Base-by-base conservation (phyloP, 2,329 filamentous ascomycete species). In the Sporothrix mexicana region DNA sequence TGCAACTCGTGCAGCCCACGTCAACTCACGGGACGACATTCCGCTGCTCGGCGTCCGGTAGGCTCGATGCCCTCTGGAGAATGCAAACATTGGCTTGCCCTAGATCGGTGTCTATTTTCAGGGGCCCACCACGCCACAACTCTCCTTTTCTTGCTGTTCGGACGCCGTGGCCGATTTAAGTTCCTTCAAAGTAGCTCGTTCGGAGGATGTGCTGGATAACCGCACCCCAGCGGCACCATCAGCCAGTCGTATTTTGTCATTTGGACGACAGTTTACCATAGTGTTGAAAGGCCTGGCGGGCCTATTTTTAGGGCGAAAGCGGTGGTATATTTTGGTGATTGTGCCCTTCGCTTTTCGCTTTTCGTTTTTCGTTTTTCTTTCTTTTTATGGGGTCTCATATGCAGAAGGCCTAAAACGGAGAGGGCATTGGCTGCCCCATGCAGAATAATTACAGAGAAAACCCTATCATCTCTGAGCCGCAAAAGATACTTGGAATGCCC, bases 341-440 rank as follows among this genome's bases (percentile, higher is more conserved):
- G 30, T 51, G 47, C 47, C n/a, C n/a, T n/a, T 17, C 30, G 30
- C 30, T 36, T 36, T 36, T 36, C n/a, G 1, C 5, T 49, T 49
- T 49, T 53, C 4, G 15, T 53, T 53, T 6, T 10, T 53, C 8
- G 17, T 4, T 53, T 53, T 41, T 41, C 12, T 41, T 43, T 20
- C 20, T 10, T 6, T 23, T 45, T 13, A 15, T 55, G 5, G 20
- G 15, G 55, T 59, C 13, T 25, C 3, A 45, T 62, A 45, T 66
- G 61, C 36, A 66, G 41, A n/a, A 66, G 41, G 61, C 61, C 61
- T 41, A 66, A 66, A 66, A 25, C 9, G 61, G 41, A 47, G 41
- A 66, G 61, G 41, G 20, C 61, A 23, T 43, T 17, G 17, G 3
- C 20, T 17, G 41, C 25, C 41, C 13, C n/a, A 2, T 66, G 61